These are phyloP conservation scores for Suillus cothurnatus DNA, from an alignment of 768 basidiomycete genomes.

Conservation along the genomic window DNA sequence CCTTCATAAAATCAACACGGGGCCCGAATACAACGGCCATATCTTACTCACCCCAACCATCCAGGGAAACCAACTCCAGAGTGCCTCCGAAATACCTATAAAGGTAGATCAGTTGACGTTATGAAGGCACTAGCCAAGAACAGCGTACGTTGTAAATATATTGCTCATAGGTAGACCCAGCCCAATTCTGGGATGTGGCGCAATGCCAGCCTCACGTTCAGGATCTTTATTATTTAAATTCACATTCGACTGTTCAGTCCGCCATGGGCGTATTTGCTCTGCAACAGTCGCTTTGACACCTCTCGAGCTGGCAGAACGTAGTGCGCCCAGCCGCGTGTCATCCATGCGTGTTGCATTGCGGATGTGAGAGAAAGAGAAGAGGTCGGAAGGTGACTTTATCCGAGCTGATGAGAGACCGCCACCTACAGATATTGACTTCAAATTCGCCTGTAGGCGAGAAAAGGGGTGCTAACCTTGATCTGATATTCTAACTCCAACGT, in stretches of 20 bases:
- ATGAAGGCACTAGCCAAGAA: neutral
- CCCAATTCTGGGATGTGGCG: slow-evolving; percentile 67
- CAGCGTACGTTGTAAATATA: slow-evolving; percentile 74
- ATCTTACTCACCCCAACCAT: slow-evolving; percentile 75
- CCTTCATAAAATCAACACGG: slow-evolving; percentile 42
- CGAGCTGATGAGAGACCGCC: slow-evolving; percentile 64
- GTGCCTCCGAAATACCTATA: slow-evolving; percentile 82
- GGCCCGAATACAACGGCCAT: neutral
- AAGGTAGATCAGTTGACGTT: neutral
- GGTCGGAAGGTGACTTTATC: slow-evolving; percentile 67
- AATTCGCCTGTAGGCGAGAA: slow-evolving; percentile 12
- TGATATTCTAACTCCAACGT: slow-evolving; percentile 84
- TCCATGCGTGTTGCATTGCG: slow-evolving; percentile 75
- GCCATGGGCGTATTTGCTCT: slow-evolving; percentile 68
- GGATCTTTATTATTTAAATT: slow-evolving; percentile 34
- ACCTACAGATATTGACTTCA: slow-evolving; percentile 43
- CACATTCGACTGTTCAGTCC: slow-evolving; percentile 21
- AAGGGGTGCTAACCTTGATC: slow-evolving; percentile 67
- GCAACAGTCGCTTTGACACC: slow-evolving; percentile 79
- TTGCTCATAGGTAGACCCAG: slow-evolving; percentile 89
- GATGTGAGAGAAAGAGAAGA: slow-evolving; percentile 89
- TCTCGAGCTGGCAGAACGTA: slow-evolving; percentile 60
- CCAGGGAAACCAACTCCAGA: slow-evolving; percentile 74
- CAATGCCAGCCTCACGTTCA: slow-evolving; percentile 47
- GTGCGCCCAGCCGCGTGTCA: slow-evolving; percentile 63